Evolutionary conservation across 2,329 filamentous ascomycete genomes (phyloP).

Genomic region (Pseudogymnoascus sp.): DNA sequence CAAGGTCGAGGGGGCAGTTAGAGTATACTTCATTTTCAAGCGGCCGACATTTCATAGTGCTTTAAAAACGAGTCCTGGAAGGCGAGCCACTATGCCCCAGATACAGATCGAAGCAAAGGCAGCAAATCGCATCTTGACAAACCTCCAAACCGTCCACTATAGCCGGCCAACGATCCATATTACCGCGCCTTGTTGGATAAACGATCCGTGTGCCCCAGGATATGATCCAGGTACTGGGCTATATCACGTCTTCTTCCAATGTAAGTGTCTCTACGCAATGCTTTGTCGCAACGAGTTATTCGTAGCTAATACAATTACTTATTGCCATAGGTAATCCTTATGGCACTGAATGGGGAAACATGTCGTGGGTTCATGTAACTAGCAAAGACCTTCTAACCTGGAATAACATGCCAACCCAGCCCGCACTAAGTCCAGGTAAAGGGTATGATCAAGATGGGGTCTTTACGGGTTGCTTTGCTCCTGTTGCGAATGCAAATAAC

Average conservation of each 20-base stretch:
- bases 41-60: neutral
- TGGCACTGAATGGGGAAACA: conserved; percentile 32
- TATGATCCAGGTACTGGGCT: conserved; percentile 40
- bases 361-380: conserved; percentile 46
- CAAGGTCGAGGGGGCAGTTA: neutral
- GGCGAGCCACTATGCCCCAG: neutral
- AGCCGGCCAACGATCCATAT: neutral
- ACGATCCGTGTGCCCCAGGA: conserved; percentile 45
- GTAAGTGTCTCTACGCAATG: conserved; percentile 33
- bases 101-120: neutral
- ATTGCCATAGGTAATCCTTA: conserved; percentile 32
- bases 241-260: conserved; percentile 51
- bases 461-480: conserved; percentile 45
- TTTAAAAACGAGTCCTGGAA: neutral
- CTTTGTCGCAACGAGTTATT: neutral
- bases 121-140: neutral
- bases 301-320: conserved; percentile 15
- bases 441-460: conserved; percentile 45
- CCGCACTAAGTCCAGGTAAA: conserved; percentile 31
- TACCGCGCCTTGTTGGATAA: conserved; percentile 25
- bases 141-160: neutral
- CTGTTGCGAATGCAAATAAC: conserved; percentile 39
- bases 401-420: conserved; percentile 24
- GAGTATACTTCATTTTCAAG: neutral
- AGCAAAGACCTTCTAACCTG: conserved; percentile 43